Conservation (phyloP, 2,329 filamentous ascomycete species). For the Paracamarosporium sp. region DNA sequence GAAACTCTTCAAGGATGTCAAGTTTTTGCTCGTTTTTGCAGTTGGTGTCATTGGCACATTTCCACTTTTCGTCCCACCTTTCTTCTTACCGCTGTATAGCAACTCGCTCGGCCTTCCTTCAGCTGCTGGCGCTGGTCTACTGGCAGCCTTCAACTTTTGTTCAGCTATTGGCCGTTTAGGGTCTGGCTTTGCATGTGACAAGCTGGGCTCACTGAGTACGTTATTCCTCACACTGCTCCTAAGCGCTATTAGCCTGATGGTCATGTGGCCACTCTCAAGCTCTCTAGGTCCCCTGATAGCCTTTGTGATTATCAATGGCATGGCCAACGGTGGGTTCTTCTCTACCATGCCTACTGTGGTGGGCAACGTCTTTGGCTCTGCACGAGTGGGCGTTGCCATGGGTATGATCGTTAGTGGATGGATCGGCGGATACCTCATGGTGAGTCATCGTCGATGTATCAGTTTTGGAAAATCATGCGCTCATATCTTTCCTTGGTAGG, state of each 20-base stretch:
- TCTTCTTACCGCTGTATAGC: background rate
- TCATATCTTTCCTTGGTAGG: background rate
- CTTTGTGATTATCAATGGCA: background rate
- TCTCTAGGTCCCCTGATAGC: background rate
- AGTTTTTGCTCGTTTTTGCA: background rate
- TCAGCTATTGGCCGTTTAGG: background rate
- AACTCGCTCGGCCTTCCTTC: background rate
- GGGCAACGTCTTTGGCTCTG: background rate
- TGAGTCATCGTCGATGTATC: background rate
- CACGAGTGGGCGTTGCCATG: background rate
- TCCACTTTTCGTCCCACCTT: background rate
- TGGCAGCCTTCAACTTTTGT: slow-evolving; percentile 1
- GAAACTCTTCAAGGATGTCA: background rate
- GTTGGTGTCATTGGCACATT: background rate
- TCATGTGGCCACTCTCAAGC: background rate
- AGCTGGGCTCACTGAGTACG: background rate
- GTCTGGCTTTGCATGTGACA: background rate
- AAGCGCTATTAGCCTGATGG: background rate
- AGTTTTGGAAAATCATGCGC: background rate
- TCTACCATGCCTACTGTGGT: background rate
- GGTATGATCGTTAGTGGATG: background rate
- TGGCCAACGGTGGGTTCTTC: background rate
- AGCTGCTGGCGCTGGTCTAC: background rate
- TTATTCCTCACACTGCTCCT: background rate
- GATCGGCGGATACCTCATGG: slow-evolving; percentile 1